Base-by-base conservation (phyloP, 345 rosid species). In the Melaleuca quinquenervia region DNA sequence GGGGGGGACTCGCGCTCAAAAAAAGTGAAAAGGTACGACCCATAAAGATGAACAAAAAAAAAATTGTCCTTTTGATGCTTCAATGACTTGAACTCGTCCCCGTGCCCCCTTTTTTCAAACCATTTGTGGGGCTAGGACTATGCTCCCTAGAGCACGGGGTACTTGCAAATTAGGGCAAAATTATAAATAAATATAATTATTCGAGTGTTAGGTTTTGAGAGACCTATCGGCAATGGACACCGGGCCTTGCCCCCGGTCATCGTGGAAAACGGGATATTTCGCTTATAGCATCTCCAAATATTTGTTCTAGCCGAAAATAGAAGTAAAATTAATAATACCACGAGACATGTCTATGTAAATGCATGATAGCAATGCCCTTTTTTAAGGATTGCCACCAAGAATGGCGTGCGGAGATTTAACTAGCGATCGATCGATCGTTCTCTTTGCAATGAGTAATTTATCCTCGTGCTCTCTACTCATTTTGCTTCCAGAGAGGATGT, bases 281-380 rank as follows among this genome's bases (percentile, higher is more conserved):
- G 6, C 45, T 70, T 10, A 9, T 9, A 8, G 2, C 24, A 20
- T 18, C 18, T 36, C 41, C 8, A 70, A 32, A 20, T 13, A 18
- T 9, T 10, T 36, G 24, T 36, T 20, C 14, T 1, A 2, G 16
- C 22, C 7, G 0, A 5, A 50, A 0, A 64, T 15, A 32, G 12
- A 64, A 29, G 15, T 62, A 18, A 29, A 29, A 70, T 32, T 2
- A 10, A 62, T 62, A 29, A 29, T 62, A 62, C 8, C 7, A 15
- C 15, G 3, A 0, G 75, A 2, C 75, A 14, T 10, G 0, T 29
- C 32, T 7, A 8, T 64, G 22, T 64, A 8, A 16, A 64, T 64
- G 12, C 1, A 5, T 27, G 16, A 32, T 64, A 2, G 8, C 10
- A 18, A 16, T 41, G 8, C 11, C 76, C 0, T 64, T 18, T 1